These are phyloP conservation scores for Tulasnella calospora DNA, from an alignment of 768 basidiomycete species.

Conservation along the genomic window DNA sequence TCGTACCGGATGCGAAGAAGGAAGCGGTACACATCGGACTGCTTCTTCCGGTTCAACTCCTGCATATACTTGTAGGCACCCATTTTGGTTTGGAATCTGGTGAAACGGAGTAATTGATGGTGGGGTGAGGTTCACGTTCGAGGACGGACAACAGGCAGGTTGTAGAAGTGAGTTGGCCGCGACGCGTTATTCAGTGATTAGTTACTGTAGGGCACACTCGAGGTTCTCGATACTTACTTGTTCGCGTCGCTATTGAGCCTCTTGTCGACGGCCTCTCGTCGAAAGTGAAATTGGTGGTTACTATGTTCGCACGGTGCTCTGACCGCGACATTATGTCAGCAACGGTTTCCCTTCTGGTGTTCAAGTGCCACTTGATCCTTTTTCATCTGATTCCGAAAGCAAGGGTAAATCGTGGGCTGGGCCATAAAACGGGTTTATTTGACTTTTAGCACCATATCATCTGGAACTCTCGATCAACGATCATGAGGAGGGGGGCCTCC, in stretches of 20 bases:
- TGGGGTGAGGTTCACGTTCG: neutral
- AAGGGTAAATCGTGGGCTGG: neutral
- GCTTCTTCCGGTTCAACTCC: conserved; percentile 98
- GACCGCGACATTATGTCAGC: neutral
- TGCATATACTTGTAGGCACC: conserved; percentile 95
- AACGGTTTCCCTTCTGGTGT: neutral
- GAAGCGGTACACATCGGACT: conserved; percentile 95
- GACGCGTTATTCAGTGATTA: neutral
- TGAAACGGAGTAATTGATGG: neutral
- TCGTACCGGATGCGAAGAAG: conserved; percentile 89
- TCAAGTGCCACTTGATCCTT: neutral
- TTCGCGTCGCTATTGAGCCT: neutral
- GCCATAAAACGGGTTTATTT: neutral
- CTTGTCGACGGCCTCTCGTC: neutral
- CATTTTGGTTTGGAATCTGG: conserved; percentile 49
- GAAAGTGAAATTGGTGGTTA: conserved; percentile 5
- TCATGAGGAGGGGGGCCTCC: neutral
- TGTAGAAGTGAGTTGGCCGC: neutral
- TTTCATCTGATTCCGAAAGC: neutral
- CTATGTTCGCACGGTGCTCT: neutral
- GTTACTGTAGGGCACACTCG: neutral
- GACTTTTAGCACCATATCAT: neutral
- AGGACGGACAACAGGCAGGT: neutral
- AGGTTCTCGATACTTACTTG: neutral
- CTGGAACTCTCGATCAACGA: neutral